phyloP scores from a whole-genome alignment of 306 rosid species.

The Cucurbita argyrosperma region DNA sequence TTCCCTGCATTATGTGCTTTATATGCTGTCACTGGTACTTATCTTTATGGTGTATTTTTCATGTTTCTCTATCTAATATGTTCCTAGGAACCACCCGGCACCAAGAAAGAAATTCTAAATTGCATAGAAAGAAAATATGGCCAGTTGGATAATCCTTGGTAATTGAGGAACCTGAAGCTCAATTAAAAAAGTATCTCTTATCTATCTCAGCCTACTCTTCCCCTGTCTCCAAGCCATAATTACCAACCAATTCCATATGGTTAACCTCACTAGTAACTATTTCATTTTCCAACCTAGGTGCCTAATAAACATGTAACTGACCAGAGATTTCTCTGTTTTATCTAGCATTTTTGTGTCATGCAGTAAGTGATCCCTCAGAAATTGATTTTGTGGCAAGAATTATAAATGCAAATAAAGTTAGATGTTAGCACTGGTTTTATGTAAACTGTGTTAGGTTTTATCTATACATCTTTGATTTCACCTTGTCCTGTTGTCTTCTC shows the following conservation, averaged over 20 bases:
- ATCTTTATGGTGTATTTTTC: conserved; percentile 12
- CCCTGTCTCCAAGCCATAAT: not conserved
- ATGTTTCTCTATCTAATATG: not conserved
- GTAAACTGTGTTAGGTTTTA: not conserved
- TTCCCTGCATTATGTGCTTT: conserved; percentile 94
- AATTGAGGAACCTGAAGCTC: not conserved
- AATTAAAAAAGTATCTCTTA: not conserved
- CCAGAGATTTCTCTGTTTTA: not conserved
- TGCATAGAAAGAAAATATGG: not conserved
- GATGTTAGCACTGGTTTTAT: no score
- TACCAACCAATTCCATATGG: not conserved
- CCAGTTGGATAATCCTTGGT: not conserved
- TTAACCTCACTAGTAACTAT: not conserved
- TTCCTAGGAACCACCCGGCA: not conserved
- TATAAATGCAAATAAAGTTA: not conserved
- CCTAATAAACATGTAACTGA: not conserved
- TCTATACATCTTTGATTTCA: not conserved
- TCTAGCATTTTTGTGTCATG: not conserved
- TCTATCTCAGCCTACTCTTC: not conserved
- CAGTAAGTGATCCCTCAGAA: not conserved
- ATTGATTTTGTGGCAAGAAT: not conserved
- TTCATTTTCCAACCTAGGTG: not conserved
- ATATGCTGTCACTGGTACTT: conserved; percentile 87
- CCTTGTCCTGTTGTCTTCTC: conserved; percentile 6
- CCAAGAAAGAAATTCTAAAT: not conserved